Evolutionary conservation across 306 rosid species (phyloP).

Genomic region (Malus asiatica): DNA sequence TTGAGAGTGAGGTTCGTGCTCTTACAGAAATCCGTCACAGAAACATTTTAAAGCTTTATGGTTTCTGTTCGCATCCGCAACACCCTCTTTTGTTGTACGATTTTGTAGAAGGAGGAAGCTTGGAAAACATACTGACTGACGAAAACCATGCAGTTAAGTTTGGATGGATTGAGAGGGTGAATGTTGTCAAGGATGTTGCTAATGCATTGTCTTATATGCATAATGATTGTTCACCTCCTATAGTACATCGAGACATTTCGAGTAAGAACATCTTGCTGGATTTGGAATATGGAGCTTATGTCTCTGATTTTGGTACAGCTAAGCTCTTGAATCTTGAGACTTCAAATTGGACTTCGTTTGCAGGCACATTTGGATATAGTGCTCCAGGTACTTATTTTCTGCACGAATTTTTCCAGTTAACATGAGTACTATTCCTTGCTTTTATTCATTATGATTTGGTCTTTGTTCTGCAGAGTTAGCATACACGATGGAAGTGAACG

Average conservation of each 20-base stretch:
- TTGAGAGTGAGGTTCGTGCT: constrained; percentile 13
- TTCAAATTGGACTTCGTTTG: not conserved
- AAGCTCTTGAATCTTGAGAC: constrained; percentile 8
- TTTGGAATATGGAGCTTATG: not conserved
- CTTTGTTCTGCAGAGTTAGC: constrained; percentile 10
- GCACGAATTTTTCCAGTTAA: not conserved
- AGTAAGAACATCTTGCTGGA: constrained; percentile 18
- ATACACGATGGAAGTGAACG: constrained; percentile 15
- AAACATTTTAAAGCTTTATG: constrained; percentile 13
- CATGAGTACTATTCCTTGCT: not conserved
- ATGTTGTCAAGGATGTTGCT: constrained; percentile 3
- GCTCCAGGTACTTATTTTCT: constrained; percentile 13
- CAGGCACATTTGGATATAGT: constrained; percentile 17
- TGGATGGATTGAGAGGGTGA: constrained; percentile 13
- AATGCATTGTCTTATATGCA: constrained; percentile 9
- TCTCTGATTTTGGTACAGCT: constrained; percentile 12
- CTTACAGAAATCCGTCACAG: constrained; percentile 8
- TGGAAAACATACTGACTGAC: not conserved
- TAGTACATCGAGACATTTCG: constrained; percentile 20
- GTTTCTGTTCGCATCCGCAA: constrained; percentile 6
- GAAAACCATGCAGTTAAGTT: constrained; percentile 1
- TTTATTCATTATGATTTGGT: not conserved
- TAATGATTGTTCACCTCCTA: constrained; percentile 16
- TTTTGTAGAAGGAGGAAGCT: constrained; percentile 11
- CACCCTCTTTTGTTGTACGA: constrained; percentile 5